Base-by-base conservation (phyloP, 805 yeast genomes). In the Nakazawaea ernobii region DNA sequence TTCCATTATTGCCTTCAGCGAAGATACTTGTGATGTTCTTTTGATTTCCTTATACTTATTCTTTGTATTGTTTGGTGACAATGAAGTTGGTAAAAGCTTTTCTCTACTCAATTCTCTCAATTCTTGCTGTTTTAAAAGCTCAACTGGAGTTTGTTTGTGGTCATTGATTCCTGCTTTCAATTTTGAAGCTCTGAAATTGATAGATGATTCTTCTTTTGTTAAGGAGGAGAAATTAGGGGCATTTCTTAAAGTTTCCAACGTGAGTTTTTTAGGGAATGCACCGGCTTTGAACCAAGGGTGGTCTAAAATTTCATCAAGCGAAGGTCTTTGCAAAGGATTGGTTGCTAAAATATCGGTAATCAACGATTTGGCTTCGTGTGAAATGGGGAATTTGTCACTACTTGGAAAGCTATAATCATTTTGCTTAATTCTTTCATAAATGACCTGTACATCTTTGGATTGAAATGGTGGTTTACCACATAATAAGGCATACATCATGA, bases 391-490 rank as follows among this genome's bases (percentile, higher is more conserved):
- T 56, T 79, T 79, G 53, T 74, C 74, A 49, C 80, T 84, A 15
- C 69, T 71, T 15, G 98, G 99, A 65, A 91, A 92, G 35, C 68
- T 66, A 62, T 81, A 89, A 51, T 89, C 95, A 49, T 84, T 83
- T 49, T 76, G 74, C 65, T 90, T 89, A 63, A 94, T 94, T 68
- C 96, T 79, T 60, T 89, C 95, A 67, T 94, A 94, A 54, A 94
- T 94, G 48, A 84, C 80, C 57, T 89, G 84, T 40, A 94, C 97
- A 62, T 91, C 97, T 60, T 89, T 88, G 33, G 96, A 88, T 69
- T 94, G 99, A 70, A 94, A 94, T 1, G 99, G 99, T 11, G 99
- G 99, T 64, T 89, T 90, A 33, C 98, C 98, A 50, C 86, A 74
- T 43, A 94, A 72, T 67, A 94, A 75, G 8, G 99, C 97, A 61